These are phyloP conservation scores for Hericium coralloides DNA, from an alignment of 768 basidiomycete species.

Conservation along the genomic window DNA sequence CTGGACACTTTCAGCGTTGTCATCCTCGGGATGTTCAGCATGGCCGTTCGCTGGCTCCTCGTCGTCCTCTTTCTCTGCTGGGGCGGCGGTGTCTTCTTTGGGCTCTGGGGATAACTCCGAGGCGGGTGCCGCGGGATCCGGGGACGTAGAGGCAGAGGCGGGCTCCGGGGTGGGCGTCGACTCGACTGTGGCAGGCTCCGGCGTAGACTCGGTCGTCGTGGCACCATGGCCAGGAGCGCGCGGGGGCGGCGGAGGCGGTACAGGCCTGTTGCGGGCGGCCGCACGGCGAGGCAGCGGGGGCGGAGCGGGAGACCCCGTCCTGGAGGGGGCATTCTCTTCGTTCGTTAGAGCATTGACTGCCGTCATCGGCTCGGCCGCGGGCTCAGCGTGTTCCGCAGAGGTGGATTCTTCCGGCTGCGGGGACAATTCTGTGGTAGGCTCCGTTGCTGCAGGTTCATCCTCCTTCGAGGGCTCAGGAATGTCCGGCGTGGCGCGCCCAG, in stretches of 20 bases:
- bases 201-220: background rate
- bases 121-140: too few species aligned
- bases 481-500: conserved; percentile 22
- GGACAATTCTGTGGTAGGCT: background rate
- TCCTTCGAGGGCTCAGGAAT: conserved; percentile 1
- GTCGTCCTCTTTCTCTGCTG: background rate
- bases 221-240: background rate
- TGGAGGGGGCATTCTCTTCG: conserved; percentile 5
- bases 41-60: background rate
- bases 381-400: background rate
- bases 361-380: background rate
- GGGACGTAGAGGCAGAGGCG: too few species aligned
- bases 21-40: too few species aligned
- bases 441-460: background rate
- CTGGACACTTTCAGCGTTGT: too few species aligned
- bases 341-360: conserved; percentile 1
- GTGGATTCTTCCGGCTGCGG: background rate
- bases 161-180: too few species aligned
- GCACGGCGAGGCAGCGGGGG: conserved; percentile 65
- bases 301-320: conserved; percentile 28
- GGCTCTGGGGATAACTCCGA: background rate
- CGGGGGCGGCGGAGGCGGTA: conserved; percentile 4
- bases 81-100: background rate
- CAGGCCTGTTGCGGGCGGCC: conserved; percentile 39
- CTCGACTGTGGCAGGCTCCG: too few species aligned